Evolutionary conservation across 2,329 filamentous ascomycete species (phyloP).

Genomic region (Cladosporium sp.): DNA sequence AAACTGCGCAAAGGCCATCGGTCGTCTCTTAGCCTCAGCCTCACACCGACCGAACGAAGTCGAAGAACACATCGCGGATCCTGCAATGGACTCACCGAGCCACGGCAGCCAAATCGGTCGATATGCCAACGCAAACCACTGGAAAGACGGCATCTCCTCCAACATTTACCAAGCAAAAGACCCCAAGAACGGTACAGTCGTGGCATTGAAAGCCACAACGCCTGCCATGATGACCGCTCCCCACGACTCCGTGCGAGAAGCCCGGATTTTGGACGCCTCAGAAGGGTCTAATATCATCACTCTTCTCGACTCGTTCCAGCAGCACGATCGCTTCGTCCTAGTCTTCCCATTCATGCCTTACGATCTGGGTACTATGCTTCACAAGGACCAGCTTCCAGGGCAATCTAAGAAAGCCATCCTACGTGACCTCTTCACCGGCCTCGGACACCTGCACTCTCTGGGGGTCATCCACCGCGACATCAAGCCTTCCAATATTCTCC

Average conservation of each 20-base stretch:
- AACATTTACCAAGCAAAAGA: constrained; percentile 71
- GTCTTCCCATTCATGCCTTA: constrained; percentile 81
- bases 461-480: constrained; percentile 90
- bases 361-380: constrained; percentile 69
- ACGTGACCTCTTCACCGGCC: constrained; percentile 67
- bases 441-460: constrained; percentile 68
- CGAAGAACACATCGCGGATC: constrained; percentile 31
- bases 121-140: constrained; percentile 58
- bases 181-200: constrained; percentile 39
- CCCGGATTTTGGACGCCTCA: constrained; percentile 66
- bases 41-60: constrained; percentile 29
- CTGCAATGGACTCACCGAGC: constrained; percentile 36
- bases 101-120: constrained; percentile 51
- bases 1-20: constrained; percentile 38
- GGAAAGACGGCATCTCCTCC: constrained; percentile 73
- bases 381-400: constrained; percentile 31
- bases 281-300: constrained; percentile 62
- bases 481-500: constrained; percentile 80
- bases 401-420: constrained; percentile 52
- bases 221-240: constrained; percentile 72
- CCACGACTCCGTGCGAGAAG: constrained; percentile 79
- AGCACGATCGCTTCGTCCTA: constrained; percentile 72
- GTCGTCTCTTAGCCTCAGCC: constrained; percentile 35
- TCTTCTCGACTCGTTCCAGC: constrained; percentile 69
- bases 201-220: constrained; percentile 84